Conservation (phyloP, 306 rosid species). For the Trifolium pratense region DNA sequence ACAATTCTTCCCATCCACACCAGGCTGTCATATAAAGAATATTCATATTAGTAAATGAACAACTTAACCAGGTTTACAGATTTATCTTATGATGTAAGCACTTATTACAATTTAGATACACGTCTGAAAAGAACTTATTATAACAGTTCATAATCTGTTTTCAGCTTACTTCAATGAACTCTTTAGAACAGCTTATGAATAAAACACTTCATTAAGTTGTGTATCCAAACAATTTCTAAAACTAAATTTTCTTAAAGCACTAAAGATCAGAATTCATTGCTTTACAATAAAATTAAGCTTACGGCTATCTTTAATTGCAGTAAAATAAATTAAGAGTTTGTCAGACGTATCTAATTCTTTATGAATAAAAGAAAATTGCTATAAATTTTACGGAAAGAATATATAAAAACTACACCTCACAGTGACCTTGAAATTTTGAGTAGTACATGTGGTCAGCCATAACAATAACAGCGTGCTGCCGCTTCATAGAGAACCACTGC, state of each 20-base stretch:
- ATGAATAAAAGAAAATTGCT: slow-evolving; percentile 14
- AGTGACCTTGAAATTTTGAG: slow-evolving; percentile 79
- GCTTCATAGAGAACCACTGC: slow-evolving; percentile 95
- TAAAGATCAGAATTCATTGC: not conserved
- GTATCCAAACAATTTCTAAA: not conserved
- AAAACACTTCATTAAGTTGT: not conserved
- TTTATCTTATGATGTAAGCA: no score
- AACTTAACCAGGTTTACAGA: not conserved
- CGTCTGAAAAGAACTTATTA: no score
- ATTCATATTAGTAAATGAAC: slow-evolving; percentile 34
- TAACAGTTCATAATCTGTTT: no score
- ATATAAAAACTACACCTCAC: slow-evolving; percentile 61
- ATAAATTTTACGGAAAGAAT: slow-evolving; percentile 9
- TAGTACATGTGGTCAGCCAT: slow-evolving; percentile 85
- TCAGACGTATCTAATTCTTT: not conserved
- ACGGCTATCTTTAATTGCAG: not conserved
- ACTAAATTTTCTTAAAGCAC: not conserved
- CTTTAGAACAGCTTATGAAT: no score
- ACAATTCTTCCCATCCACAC: slow-evolving; percentile 87
- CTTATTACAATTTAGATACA: no score
- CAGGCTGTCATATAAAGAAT: slow-evolving; percentile 71
- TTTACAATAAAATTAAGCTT: not conserved
- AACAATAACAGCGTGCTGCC: slow-evolving; percentile 82
- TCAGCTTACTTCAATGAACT: no score
- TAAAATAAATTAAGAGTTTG: not conserved